Base-by-base conservation (phyloP, 2,329 filamentous ascomycete species). In the Pseudogymnoascus sp. region DNA sequence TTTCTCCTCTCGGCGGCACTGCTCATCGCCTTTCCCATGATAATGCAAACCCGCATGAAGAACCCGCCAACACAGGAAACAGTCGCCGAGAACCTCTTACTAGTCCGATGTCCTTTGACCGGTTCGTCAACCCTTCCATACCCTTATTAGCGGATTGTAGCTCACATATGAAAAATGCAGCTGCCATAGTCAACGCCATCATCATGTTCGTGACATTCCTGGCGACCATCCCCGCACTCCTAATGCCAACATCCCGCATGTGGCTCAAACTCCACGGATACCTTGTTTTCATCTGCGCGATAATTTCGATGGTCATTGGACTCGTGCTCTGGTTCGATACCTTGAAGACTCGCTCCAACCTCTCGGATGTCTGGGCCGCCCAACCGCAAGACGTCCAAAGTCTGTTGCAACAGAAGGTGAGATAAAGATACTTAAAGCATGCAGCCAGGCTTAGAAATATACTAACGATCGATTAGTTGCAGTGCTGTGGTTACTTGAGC, bases 401-500 rank as follows among this genome's bases (percentile, higher is more conserved):
- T 67, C 76, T 93, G 62, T 80, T 95, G 72, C 89, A 95, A 75
- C 81, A 83, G 69, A 80, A 82, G 71, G 88, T 75, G 35, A 29
- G 40, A 62, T 53, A 29, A 6, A 62, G 14, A n/a, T 35, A 29
- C 31, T n/a, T 3, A 31, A 61, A 26, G 6, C 24, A 38, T 19
- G 11, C 24, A 38, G n/a, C n/a, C n/a, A n/a, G 16, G 11, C 10
- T 14, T 19, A 24, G 24, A 53, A 29, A 7, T 19, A 4, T 31
- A 37, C 26, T 47, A 7, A 59, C 59, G 42, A 59, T 68, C 62
- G 62, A 66, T 68, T 71, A 91, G 86, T 93, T 93, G 73, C 74
- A 84, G 69, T 95, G 90, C 83, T 95, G 90, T 70, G 90, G 90
- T 66, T 95, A 90, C 77, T 77, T 83, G 69, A 91, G 92, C 76